Conservation (phyloP, 2,329 filamentous ascomycete species). For the Tetracladium maxilliforme region DNA sequence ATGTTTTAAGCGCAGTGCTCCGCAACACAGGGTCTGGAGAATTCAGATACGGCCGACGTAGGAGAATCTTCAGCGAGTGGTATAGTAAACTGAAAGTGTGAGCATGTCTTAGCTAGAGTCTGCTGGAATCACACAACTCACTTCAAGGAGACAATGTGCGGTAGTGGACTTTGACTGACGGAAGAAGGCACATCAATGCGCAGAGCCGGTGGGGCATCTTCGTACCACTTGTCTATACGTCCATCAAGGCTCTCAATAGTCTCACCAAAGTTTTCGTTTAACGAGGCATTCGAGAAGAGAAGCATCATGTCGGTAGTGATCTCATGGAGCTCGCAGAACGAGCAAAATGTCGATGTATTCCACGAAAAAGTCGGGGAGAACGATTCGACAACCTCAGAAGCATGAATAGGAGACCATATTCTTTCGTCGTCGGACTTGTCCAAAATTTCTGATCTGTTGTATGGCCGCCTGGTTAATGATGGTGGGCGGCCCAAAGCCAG, state of each 20-base stretch:
- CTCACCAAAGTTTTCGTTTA: constrained; percentile 1
- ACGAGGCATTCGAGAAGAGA: neutral
- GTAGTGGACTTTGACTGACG: constrained; percentile 5
- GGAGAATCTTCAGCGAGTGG: constrained; percentile 7
- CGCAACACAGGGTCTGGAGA: neutral
- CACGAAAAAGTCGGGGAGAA: neutral
- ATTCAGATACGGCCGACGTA: constrained; percentile 6
- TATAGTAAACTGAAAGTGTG: constrained; percentile 4
- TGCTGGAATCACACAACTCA: constrained; percentile 1
- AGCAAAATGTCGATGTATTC: constrained; percentile 1
- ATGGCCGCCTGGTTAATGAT: constrained; percentile 5
- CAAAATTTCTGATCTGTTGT: no score
- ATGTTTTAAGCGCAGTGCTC: constrained; percentile 4
- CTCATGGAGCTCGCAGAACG: no score
- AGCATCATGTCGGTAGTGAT: no score
- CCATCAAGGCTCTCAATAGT: neutral
- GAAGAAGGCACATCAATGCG: neutral
- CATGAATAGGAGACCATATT: no score
- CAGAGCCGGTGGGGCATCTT: neutral
- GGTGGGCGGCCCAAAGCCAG: constrained; percentile 8
- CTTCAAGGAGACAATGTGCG: constrained; percentile 9
- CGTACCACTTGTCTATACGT: neutral
- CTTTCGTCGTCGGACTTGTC: no score
- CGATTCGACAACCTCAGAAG: constrained; percentile 2
- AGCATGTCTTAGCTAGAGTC: constrained; percentile 1